A percentile compares a stretch with the other conserved stretches of the same genome.
Conservation (phyloP, 2,329 filamentous ascomycete genomes). For the Colletotrichum chlorophyti region DNA sequence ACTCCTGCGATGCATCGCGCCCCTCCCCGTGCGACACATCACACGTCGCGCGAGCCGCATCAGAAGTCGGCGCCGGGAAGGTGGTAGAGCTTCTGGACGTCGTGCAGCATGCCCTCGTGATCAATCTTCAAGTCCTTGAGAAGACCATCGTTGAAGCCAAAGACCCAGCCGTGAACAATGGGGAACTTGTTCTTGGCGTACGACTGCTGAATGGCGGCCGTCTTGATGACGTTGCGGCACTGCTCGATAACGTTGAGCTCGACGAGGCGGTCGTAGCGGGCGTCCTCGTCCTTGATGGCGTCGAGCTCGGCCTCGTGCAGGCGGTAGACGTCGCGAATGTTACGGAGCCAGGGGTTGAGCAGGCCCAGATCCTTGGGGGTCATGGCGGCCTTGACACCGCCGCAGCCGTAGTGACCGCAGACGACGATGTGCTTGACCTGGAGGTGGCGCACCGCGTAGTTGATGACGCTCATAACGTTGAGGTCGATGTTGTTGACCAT, state of each 20-base stretch:
- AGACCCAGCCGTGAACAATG: conserved; percentile 77
- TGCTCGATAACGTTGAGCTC: conserved; percentile 85
- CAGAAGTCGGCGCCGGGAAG: conserved; percentile 41
- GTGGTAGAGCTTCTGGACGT: conserved; percentile 72
- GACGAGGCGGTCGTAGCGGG: conserved; percentile 74
- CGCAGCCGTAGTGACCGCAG: conserved; percentile 81
- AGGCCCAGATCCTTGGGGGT: conserved; percentile 74
- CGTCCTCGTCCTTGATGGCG: conserved; percentile 61
- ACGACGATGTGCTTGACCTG: conserved; percentile 83
- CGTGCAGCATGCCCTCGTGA: conserved; percentile 63
- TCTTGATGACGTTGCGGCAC: conserved; percentile 80
- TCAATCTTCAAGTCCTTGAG: conserved; percentile 70
- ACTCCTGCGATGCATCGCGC: too few relatives aligned
- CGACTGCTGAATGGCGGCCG: conserved; percentile 77
- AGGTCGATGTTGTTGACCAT: conserved; percentile 81
- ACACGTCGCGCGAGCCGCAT: neutral
- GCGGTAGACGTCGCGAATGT: conserved; percentile 77
- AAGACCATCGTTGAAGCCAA: conserved; percentile 71
- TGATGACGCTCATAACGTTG: conserved; percentile 81
- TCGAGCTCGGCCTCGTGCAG: conserved; percentile 76
- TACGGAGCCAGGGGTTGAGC: conserved; percentile 76
- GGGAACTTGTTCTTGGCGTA: conserved; percentile 69
- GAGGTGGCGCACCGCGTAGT: conserved; percentile 84
- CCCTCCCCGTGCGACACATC: neutral
- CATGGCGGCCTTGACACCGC: conserved; percentile 78